Conservation (phyloP, 2,329 filamentous ascomycete species). For the Cordyceps militaris region DNA sequence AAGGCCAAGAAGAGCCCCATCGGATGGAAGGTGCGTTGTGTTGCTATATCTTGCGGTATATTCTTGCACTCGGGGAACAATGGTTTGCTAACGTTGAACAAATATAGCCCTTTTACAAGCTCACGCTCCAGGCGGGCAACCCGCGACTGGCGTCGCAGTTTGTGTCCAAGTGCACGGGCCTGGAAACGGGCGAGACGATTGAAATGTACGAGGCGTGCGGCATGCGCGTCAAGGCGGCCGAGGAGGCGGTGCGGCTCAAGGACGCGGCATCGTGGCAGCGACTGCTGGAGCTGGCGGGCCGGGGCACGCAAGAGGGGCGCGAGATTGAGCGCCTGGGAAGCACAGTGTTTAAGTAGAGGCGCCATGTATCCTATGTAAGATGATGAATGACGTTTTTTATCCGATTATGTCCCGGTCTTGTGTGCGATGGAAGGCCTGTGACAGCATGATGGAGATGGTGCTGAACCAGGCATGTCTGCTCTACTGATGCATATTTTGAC, state of each 20-base stretch:
- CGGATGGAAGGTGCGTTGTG: conserved; percentile 78
- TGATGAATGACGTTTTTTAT: not conserved
- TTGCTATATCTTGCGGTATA: too few relatives aligned
- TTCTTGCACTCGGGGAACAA: too few relatives aligned
- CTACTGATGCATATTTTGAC: too few relatives aligned
- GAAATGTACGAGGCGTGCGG: conserved; percentile 97
- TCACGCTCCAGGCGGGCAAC: conserved; percentile 82
- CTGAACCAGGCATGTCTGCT: too few relatives aligned
- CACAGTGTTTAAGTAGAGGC: conserved; percentile 35
- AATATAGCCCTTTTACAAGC: conserved; percentile 86
- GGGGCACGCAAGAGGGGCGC: conserved; percentile 55
- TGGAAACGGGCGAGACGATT: conserved; percentile 63
- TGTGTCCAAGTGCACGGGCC: conserved; percentile 74
- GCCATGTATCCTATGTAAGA: not conserved
- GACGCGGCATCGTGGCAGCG: conserved; percentile 69
- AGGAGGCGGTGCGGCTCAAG: conserved; percentile 80
- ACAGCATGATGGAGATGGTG: too few relatives aligned
- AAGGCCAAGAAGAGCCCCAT: conserved; percentile 81
- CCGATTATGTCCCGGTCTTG: not conserved
- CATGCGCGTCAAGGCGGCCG: conserved; percentile 77
- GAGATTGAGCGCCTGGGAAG: conserved; percentile 79
- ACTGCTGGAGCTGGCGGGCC: conserved; percentile 66
- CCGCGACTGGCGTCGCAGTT: conserved; percentile 76
- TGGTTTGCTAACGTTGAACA: not conserved
- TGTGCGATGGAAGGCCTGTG: too few relatives aligned